Conservation (phyloP, 1,284 basidiomycete genomes). For the Gymnopus androsaceus region DNA sequence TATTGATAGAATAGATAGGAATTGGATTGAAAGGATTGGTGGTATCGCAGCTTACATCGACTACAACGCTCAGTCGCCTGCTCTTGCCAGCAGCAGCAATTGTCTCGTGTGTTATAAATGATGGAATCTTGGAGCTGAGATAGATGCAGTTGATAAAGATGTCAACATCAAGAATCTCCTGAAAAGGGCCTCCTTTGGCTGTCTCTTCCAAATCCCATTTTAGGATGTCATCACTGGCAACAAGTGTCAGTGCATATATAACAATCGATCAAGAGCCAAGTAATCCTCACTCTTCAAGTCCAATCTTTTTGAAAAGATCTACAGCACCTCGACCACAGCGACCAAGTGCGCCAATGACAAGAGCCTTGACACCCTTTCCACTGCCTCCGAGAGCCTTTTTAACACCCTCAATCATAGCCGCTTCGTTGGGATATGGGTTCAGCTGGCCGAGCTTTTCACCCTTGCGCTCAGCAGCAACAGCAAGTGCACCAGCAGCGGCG, state of each 20-base stretch:
- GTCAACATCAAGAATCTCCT: slow-evolving; percentile 95
- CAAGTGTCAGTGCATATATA: slow-evolving; percentile 1
- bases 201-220: slow-evolving; percentile 99
- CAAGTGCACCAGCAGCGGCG: slow-evolving; percentile 90
- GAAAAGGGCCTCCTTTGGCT: slow-evolving; percentile 95
- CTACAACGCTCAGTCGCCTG: slow-evolving; percentile 81
- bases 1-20: slow-evolving; percentile 95
- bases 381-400: slow-evolving; percentile 68
- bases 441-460: slow-evolving; percentile 67
- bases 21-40: slow-evolving; percentile 99
- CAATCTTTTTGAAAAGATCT: slow-evolving; percentile 92
- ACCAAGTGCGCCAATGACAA: slow-evolving; percentile 96
- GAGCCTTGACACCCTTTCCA: slow-evolving; percentile 79
- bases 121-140: slow-evolving; percentile 85
- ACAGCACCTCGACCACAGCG: slow-evolving; percentile 97
- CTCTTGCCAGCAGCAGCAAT: slow-evolving; percentile 72
- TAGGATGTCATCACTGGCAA: slow-evolving; percentile 81
- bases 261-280: slow-evolving; percentile 10
- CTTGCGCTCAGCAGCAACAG: slow-evolving; percentile 71
- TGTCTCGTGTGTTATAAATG: slow-evolving; percentile 81
- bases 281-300: slow-evolving; percentile 79
- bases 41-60: slow-evolving; percentile 99
- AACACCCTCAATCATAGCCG: slow-evolving; percentile 78
- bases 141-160: slow-evolving; percentile 99
- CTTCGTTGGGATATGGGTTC: slow-evolving; percentile 82